These are phyloP conservation scores for Noccaea caerulescens DNA, from an alignment of 345 rosid species.

Conservation along the genomic window DNA sequence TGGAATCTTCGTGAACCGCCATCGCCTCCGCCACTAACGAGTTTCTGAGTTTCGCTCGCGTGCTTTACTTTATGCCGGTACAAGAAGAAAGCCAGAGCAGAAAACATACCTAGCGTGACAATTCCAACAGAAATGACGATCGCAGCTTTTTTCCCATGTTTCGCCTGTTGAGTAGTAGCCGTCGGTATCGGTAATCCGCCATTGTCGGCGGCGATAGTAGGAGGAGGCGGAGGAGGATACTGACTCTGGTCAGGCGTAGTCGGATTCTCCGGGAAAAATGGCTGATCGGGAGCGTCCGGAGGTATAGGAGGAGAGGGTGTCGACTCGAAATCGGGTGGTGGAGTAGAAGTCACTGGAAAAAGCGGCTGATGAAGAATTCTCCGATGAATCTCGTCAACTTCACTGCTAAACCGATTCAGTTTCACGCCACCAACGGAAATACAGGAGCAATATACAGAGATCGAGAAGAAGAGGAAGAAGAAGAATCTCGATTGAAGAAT, in stretches of 20 bases:
- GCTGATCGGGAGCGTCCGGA: constrained; percentile 66
- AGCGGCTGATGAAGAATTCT: constrained; percentile 91
- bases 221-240: constrained; percentile 49
- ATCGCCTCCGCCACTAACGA: constrained; percentile 53
- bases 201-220: constrained; percentile 45
- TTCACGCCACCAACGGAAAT: constrained; percentile 17
- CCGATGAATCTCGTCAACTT: constrained; percentile 42
- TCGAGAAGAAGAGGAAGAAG: constrained; percentile 37
- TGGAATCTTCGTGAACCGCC: constrained; percentile 50
- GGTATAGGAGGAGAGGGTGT: constrained; percentile 59
- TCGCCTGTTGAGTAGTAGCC: constrained; percentile 70
- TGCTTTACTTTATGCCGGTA: constrained; percentile 75
- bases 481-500: constrained; percentile 42
- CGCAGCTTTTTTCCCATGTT: constrained; percentile 78
- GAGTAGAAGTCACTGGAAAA: constrained; percentile 61
- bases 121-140: constrained; percentile 88
- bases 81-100: constrained; percentile 85
- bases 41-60: constrained; percentile 67
- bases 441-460: neutral
- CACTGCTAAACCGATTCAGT: constrained; percentile 13
- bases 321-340: constrained; percentile 51
- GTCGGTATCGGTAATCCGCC: constrained; percentile 70
- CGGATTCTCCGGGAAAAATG: constrained; percentile 90
- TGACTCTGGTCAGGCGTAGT: constrained; percentile 58
- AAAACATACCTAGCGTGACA: constrained; percentile 92